A percentile compares a stretch with the other conserved stretches of the same genome.
Evolutionary conservation across 192 early-diverging fungal species (phyloP).

Genomic region (Podila epicladia): DNA sequence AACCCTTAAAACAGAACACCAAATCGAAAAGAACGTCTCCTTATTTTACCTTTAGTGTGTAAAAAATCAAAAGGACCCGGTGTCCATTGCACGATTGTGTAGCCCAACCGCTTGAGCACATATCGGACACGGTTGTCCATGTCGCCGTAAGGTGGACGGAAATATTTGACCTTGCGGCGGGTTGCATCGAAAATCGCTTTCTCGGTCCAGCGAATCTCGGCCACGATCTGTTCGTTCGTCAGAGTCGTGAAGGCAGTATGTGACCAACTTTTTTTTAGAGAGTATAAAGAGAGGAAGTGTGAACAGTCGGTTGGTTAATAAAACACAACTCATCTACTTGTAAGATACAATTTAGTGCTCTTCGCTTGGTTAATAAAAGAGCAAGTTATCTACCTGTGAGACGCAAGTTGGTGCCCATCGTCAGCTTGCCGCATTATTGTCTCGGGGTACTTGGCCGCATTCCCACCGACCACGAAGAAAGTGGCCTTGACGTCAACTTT

Average conservation of each 20-base stretch:
- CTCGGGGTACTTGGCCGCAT: slow-evolving; percentile 58
- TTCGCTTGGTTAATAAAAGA: too few species aligned
- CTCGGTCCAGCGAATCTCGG: slow-evolving; percentile 45
- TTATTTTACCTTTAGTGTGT: slow-evolving; percentile 33
- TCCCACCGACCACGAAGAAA: slow-evolving; percentile 72
- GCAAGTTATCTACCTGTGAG: slow-evolving; percentile 6
- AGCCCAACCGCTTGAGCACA: slow-evolving; percentile 67
- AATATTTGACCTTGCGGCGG: slow-evolving; percentile 20
- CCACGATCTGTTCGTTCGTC: slow-evolving; percentile 46
- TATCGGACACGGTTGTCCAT: slow-evolving; percentile 76
- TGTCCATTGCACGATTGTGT: slow-evolving; percentile 42
- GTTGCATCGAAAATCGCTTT: slow-evolving; percentile 38
- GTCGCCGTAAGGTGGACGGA: slow-evolving; percentile 78
- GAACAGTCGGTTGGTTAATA: too few species aligned
- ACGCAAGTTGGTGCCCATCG: slow-evolving; percentile 25
- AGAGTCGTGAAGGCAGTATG: slow-evolving; percentile 35
- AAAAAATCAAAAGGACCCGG: slow-evolving; percentile 35
- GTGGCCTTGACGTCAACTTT: slow-evolving; percentile 54
- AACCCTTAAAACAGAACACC: neutral
- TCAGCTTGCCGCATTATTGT: neutral
- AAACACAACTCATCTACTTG: too few species aligned
- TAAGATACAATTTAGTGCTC: too few species aligned
- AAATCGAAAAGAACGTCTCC: neutral
- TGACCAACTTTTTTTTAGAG: slow-evolving; percentile 54
- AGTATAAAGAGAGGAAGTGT: neutral